Evolutionary conservation across 768 basidiomycete species (phyloP).

Genomic region (Hypholoma fasciculare): DNA sequence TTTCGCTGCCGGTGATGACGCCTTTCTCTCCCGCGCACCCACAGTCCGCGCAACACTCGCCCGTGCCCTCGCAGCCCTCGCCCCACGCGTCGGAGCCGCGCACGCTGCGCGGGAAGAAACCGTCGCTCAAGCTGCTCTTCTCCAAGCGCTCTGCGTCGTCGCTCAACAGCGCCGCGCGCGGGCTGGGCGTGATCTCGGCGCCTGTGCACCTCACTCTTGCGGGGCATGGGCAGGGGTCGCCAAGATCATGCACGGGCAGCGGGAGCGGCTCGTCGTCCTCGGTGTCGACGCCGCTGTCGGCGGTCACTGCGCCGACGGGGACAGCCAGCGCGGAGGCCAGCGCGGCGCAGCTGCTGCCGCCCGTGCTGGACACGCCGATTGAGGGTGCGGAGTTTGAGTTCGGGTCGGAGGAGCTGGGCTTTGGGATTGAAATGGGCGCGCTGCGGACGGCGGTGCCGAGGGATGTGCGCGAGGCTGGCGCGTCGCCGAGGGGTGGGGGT

Average conservation of each 20-base stretch:
- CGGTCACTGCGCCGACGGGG: slow-evolving; percentile 57
- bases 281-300: slow-evolving; percentile 49
- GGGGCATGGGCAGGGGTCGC: slow-evolving; percentile 1
- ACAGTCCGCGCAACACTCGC: slow-evolving; percentile 1
- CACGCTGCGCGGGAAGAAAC: slow-evolving; percentile 54
- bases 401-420: slow-evolving; percentile 20
- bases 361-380: slow-evolving; percentile 61
- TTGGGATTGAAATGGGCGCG: slow-evolving; percentile 35
- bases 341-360: slow-evolving; percentile 43
- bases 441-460: slow-evolving; percentile 21
- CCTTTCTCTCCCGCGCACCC: slow-evolving; percentile 10
- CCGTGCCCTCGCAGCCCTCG: slow-evolving; percentile 18
- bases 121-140: slow-evolving; percentile 69
- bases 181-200: slow-evolving; percentile 20
- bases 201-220: slow-evolving; percentile 12
- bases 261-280: slow-evolving; percentile 49
- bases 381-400: slow-evolving; percentile 48
- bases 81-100: slow-evolving; percentile 20
- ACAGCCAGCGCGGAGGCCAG: slow-evolving; percentile 17
- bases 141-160: slow-evolving; percentile 61
- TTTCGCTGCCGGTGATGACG: slow-evolving; percentile 37
- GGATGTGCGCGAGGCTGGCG: not conserved
- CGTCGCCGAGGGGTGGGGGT: not conserved
- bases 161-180: slow-evolving; percentile 24
- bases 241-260: slow-evolving; percentile 22